Conservation (phyloP, 75 land plant genomes). For the Ceratopteris richardii region DNA sequence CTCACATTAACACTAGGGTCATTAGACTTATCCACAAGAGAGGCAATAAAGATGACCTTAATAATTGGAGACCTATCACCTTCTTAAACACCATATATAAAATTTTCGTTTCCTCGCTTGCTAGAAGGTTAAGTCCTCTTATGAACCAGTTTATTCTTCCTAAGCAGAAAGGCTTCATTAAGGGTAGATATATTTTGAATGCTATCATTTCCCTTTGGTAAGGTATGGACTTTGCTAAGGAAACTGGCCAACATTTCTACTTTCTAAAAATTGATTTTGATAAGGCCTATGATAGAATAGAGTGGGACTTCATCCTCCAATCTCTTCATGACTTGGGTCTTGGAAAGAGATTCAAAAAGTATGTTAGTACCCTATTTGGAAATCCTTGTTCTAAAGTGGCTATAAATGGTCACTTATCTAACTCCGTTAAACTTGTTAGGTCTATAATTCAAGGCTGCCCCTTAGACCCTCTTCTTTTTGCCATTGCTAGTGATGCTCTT, state of each 20-base stretch:
- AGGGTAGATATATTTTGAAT: not conserved
- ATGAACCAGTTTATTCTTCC: not conserved
- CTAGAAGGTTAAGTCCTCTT: constrained; percentile 1
- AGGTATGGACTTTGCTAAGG: not conserved
- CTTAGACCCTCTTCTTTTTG: not conserved
- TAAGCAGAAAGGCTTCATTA: not conserved
- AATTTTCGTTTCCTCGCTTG: not conserved
- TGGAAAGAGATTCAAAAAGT: not conserved
- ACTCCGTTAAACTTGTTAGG: not conserved
- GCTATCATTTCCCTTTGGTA: constrained; percentile 1
- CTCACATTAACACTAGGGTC: no score
- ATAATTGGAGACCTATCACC: no score
- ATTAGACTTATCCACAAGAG: no score
- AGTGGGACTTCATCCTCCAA: not conserved
- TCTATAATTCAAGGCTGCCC: not conserved
- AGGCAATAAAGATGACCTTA: no score
- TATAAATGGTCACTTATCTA: not conserved
- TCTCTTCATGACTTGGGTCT: not conserved
- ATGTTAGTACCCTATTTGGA: not conserved
- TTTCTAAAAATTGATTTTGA: constrained; percentile 2
- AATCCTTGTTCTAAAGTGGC: not conserved
- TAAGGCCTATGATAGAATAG: not conserved
- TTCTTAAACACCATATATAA: no score
- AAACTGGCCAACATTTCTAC: not conserved
- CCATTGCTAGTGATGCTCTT: not conserved